Conservation (phyloP, 768 basidiomycete species). For the Lentinula lateritia region DNA sequence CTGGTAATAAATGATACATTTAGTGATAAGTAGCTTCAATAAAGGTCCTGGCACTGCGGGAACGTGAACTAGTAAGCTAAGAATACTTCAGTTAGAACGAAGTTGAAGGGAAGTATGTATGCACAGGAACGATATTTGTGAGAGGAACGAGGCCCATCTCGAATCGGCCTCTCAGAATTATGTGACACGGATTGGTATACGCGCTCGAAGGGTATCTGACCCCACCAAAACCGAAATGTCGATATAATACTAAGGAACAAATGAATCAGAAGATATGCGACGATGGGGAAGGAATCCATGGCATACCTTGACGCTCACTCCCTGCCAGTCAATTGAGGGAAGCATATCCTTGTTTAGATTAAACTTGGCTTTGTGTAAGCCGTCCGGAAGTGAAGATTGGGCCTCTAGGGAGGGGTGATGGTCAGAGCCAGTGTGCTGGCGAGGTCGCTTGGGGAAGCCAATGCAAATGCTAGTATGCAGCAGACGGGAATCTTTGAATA, state of each 20-base stretch:
- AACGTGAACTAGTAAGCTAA: not conserved
- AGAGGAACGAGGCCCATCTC: not conserved
- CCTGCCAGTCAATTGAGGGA: constrained; percentile 62
- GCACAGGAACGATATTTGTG: not conserved
- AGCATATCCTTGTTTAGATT: constrained; percentile 52
- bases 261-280: constrained; percentile 3
- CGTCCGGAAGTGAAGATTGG: constrained; percentile 54
- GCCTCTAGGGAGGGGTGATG: constrained; percentile 42
- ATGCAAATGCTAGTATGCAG: constrained; percentile 49
- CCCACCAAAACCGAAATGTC: constrained; percentile 64
- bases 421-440: constrained; percentile 31
- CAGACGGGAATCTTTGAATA: constrained; percentile 37
- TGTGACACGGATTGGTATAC: constrained; percentile 55
- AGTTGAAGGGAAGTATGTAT: not conserved
- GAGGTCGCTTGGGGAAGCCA: constrained; percentile 69
- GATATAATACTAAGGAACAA: constrained; percentile 54
- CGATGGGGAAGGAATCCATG: not conserved
- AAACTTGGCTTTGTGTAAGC: constrained; percentile 58
- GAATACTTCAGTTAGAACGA: not conserved
- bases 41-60: not conserved
- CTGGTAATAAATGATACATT: not conserved
- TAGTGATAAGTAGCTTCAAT: not conserved
- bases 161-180: constrained; percentile 21
- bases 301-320: constrained; percentile 62
- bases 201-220: constrained; percentile 56